Percentiles rank a stretch among this genome's conserved stretches.
phyloP scores from a whole-genome alignment of 164 flowering plant species.

The Brasenia schreberi region DNA sequence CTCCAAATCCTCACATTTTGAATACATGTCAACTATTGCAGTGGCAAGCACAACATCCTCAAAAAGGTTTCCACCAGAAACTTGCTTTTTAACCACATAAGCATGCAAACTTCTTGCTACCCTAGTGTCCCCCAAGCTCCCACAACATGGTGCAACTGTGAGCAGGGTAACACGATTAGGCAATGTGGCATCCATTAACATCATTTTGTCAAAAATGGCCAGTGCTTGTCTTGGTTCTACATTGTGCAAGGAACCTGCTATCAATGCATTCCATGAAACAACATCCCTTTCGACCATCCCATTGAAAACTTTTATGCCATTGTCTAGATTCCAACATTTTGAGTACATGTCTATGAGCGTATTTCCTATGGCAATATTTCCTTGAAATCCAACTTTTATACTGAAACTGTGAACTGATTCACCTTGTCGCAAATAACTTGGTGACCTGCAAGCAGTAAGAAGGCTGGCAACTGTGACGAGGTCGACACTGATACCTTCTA shows the following conservation, averaged over 20 bases:
- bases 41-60: conserved; percentile 12
- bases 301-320: conserved; percentile 10
- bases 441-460: conserved; percentile 6
- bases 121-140: conserved; percentile 12
- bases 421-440: conserved; percentile 3
- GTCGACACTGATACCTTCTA: conserved; percentile 5
- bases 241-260: conserved; percentile 12
- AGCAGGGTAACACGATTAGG: conserved; percentile 15
- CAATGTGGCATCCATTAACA: conserved; percentile 1
- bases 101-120: conserved; percentile 7
- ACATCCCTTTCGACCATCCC: conserved; percentile 8
- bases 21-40: conserved; percentile 17
- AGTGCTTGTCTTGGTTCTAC: conserved; percentile 11
- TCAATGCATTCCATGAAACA: conserved; percentile 19
- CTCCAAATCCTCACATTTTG: conserved; percentile 16
- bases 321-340: conserved; percentile 3
- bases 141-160: conserved; percentile 10
- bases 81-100: conserved; percentile 3
- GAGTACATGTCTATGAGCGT: conserved; percentile 18
- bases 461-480: conserved; percentile 8
- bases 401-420: conserved; percentile 10
- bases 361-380: conserved; percentile 9
- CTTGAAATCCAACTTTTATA: conserved; percentile 14
- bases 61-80: conserved; percentile 1
- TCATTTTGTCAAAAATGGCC: conserved; percentile 11